These are phyloP conservation scores for apple (Malus domestica) DNA, from an alignment of 306 rosid genomes.

Conservation along the genomic window DNA sequence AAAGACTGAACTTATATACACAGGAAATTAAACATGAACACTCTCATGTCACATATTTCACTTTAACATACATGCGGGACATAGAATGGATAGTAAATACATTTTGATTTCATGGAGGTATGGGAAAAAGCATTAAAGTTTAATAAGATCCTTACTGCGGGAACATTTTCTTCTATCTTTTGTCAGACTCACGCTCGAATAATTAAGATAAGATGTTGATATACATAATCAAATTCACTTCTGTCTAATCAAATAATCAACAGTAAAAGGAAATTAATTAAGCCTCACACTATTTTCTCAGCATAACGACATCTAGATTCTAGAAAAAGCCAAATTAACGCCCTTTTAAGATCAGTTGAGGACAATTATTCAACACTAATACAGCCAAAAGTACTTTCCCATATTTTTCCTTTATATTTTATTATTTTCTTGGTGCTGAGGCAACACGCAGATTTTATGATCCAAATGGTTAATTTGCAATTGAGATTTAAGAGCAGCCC, in stretches of 20 bases:
- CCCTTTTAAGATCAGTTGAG: background rate
- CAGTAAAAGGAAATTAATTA: conserved; percentile 17
- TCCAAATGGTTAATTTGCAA: background rate
- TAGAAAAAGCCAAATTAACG: conserved; percentile 15
- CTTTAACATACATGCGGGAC: background rate
- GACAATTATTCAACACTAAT: background rate
- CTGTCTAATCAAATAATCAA: conserved; percentile 35
- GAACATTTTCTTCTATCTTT: background rate
- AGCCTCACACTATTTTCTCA: conserved; percentile 1
- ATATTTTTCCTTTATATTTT: background rate
- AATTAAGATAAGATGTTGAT: conserved; percentile 18
- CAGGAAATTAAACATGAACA: background rate
- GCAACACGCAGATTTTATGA: background rate
- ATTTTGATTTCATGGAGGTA: background rate
- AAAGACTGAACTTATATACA: background rate
- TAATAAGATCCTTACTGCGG: background rate
- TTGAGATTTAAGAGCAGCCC: background rate
- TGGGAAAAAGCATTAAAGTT: background rate
- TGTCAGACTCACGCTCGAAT: conserved; percentile 13
- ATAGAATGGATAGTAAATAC: background rate
- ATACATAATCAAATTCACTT: background rate
- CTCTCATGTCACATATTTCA: background rate
- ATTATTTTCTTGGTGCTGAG: background rate
- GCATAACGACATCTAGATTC: conserved; percentile 12
- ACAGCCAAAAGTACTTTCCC: background rate